Conservation (phyloP, 129 eudicot genomes). For the Lactuca sativa region DNA sequence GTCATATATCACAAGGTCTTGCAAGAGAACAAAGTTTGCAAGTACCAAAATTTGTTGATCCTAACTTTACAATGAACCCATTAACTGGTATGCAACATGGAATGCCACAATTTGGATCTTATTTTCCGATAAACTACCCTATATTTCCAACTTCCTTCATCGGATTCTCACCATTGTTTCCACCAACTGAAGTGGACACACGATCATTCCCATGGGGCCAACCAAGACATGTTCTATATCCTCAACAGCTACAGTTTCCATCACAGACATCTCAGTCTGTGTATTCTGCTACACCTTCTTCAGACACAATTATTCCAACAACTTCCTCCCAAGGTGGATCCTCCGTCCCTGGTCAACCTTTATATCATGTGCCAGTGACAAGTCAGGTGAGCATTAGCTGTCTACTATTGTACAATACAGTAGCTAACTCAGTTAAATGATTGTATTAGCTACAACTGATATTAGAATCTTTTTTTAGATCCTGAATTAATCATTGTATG, state of each 20-base stretch:
- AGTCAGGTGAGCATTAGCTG: slow-evolving; percentile 14
- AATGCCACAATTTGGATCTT: slow-evolving; percentile 9
- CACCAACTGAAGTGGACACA: slow-evolving; percentile 1
- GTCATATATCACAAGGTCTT: slow-evolving; percentile 6
- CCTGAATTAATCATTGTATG: background rate
- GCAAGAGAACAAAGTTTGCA: background rate
- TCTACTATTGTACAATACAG: background rate
- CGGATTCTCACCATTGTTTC: slow-evolving; percentile 16
- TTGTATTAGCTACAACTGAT: background rate
- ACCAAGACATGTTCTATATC: slow-evolving; percentile 13
- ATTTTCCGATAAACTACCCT: slow-evolving; percentile 12
- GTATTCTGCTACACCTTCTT: slow-evolving; percentile 15
- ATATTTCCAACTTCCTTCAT: background rate
- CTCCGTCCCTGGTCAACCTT: slow-evolving; percentile 2
- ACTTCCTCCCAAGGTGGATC: slow-evolving; percentile 19
- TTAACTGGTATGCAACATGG: slow-evolving; percentile 4
- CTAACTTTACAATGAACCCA: slow-evolving; percentile 3
- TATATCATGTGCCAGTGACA: slow-evolving; percentile 17
- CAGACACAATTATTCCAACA: slow-evolving; percentile 8
- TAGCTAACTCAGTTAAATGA: background rate
- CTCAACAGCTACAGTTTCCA: slow-evolving; percentile 18
- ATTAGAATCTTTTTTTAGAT: background rate
- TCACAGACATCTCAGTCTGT: background rate
- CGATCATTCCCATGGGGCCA: slow-evolving; percentile 6
- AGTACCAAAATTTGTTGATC: slow-evolving; percentile 1